Percentiles rank a stretch among this genome's conserved stretches.
Conservation (phyloP, 2,329 filamentous ascomycete genomes). For the Talaromyces islandicus region DNA sequence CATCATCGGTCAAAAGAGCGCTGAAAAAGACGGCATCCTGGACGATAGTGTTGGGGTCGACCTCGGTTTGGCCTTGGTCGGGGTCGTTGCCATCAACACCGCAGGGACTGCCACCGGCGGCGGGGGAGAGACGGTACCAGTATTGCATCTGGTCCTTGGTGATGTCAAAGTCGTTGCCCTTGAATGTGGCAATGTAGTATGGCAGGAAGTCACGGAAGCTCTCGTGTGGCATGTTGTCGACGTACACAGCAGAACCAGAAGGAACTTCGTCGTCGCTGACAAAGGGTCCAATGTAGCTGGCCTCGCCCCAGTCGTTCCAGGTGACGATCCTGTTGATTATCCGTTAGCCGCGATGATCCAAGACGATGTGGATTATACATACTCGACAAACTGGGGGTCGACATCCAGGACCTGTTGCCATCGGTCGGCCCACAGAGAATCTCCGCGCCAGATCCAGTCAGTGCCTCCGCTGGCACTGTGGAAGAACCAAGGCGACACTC, state of each 20-base stretch:
- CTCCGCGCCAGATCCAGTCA: conserved; percentile 58
- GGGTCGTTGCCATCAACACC: conserved; percentile 31
- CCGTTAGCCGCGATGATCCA: background rate
- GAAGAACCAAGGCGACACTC: conserved; percentile 52
- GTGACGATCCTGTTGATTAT: conserved; percentile 43
- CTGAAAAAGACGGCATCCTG: conserved; percentile 29
- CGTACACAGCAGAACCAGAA: conserved; percentile 36
- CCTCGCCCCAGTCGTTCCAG: conserved; percentile 59
- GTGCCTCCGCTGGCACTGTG: conserved; percentile 27
- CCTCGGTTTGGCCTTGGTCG: conserved; percentile 18
- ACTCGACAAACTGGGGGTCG: conserved; percentile 47
- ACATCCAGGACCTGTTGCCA: conserved; percentile 52
- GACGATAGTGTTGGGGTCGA: conserved; percentile 20
- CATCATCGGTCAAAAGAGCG: conserved; percentile 20
- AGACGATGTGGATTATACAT: background rate
- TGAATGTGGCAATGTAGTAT: conserved; percentile 29
- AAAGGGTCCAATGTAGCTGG: conserved; percentile 52
- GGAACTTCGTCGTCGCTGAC: conserved; percentile 39
- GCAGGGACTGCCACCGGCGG: conserved; percentile 18
- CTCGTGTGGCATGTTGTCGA: conserved; percentile 23
- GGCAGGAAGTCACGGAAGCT: conserved; percentile 28
- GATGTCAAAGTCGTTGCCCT: conserved; percentile 7
- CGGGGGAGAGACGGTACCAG: conserved; percentile 30
- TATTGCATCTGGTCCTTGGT: conserved; percentile 21
- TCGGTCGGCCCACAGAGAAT: conserved; percentile 55